phyloP scores from a whole-genome alignment of 1,284 basidiomycete genomes.

The Lentinula novae-zelandiae region DNA sequence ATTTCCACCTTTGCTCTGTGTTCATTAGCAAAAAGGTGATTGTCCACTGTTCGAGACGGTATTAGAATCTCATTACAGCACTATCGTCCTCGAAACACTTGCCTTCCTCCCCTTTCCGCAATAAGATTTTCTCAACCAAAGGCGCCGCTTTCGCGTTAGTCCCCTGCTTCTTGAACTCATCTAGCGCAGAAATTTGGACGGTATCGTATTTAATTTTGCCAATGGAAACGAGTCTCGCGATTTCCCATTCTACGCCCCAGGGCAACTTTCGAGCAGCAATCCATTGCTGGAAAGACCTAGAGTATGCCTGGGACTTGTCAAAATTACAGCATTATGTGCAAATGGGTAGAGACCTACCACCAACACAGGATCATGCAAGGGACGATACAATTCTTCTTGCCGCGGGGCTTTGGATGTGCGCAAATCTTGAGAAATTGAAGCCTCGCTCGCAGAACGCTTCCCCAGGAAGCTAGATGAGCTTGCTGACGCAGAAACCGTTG shows the following conservation, averaged over 20 bases:
- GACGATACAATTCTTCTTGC: background rate
- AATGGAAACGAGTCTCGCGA: constrained; percentile 31
- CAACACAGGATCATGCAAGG: background rate
- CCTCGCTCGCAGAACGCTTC: constrained; percentile 5
- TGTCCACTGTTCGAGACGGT: no score
- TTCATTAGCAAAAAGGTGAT: constrained; percentile 32
- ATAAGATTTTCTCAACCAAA: constrained; percentile 19
- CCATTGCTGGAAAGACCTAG: constrained; percentile 20
- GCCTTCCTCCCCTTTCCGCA: constrained; percentile 8
- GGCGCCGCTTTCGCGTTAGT: constrained; percentile 27
- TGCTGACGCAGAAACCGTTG: background rate
- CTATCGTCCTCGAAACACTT: background rate
- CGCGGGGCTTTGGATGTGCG: background rate
- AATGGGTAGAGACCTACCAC: background rate
- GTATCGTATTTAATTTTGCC: constrained; percentile 22
- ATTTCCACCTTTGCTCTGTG: constrained; percentile 29
- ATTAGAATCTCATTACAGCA: background rate
- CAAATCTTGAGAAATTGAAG: background rate
- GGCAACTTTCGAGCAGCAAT: constrained; percentile 26
- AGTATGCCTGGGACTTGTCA: background rate
- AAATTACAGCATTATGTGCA: background rate
- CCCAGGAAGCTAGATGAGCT: background rate
- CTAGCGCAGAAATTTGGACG: constrained; percentile 22
- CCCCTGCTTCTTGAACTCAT: constrained; percentile 22
- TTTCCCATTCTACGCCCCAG: constrained; percentile 39